These are phyloP conservation scores for Diplodia mutila DNA, from an alignment of 2,329 filamentous ascomycete genomes.

Conservation along the genomic window DNA sequence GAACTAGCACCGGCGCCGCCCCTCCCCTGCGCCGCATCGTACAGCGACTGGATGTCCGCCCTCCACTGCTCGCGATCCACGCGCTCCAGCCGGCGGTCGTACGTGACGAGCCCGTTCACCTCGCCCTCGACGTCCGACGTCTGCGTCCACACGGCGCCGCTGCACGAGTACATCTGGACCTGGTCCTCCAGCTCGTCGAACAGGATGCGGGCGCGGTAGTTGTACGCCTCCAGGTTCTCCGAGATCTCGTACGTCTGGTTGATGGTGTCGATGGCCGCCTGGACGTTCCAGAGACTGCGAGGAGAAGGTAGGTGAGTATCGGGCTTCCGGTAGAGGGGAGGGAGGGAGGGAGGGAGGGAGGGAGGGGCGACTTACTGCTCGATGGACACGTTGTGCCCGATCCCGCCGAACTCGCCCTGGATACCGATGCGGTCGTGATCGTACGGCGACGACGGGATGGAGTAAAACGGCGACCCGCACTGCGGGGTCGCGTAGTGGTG, in stretches of 20 bases:
- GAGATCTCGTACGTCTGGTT: slow-evolving; percentile 71
- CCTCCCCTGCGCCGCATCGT: slow-evolving; percentile 50
- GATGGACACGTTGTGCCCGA: slow-evolving; percentile 66
- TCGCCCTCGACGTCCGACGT: slow-evolving; percentile 76
- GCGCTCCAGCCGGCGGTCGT: slow-evolving; percentile 65
- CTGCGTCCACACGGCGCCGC: slow-evolving; percentile 72
- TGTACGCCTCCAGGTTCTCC: slow-evolving; percentile 62
- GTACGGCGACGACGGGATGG: slow-evolving; percentile 58
- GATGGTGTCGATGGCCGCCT: slow-evolving; percentile 61
- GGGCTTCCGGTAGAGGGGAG: too few species aligned
- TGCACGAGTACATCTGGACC: slow-evolving; percentile 62
- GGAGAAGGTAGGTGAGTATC: neutral
- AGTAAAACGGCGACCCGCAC: slow-evolving; percentile 72
- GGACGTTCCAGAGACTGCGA: slow-evolving; percentile 65
- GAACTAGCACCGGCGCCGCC: neutral
- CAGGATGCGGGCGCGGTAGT: slow-evolving; percentile 64
- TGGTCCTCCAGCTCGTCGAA: slow-evolving; percentile 55
- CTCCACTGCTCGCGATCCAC: slow-evolving; percentile 63
- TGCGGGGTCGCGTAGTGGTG: slow-evolving; percentile 74
- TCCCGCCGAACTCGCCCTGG: slow-evolving; percentile 72
- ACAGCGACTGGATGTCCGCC: slow-evolving; percentile 62
- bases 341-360: neutral
- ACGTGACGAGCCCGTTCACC: slow-evolving; percentile 72
- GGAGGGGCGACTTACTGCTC: slow-evolving; percentile 55
- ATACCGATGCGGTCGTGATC: slow-evolving; percentile 66